Evolutionary conservation across 2,329 filamentous ascomycete species (phyloP).

Genomic region (Juglanconis sp.): DNA sequence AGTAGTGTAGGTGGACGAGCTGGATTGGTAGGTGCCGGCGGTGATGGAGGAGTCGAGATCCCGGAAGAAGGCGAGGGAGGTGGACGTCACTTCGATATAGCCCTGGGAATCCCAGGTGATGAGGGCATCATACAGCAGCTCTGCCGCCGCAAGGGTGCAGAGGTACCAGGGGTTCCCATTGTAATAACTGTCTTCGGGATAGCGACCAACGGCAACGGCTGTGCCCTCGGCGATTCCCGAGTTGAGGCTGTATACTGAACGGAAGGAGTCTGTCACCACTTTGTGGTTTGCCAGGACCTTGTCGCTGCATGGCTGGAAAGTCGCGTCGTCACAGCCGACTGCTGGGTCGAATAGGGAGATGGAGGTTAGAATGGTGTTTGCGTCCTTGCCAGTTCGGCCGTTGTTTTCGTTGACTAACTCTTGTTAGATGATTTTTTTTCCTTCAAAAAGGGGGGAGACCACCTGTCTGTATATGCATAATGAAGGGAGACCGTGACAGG

Average conservation of each 20-base stretch:
- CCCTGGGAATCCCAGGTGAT: slow-evolving; percentile 66
- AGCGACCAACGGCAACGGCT: slow-evolving; percentile 63
- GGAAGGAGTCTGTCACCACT: slow-evolving; percentile 71
- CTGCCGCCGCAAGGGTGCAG: slow-evolving; percentile 71
- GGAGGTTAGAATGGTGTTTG: slow-evolving; percentile 64
- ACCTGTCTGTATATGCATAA: no score
- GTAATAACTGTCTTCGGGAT: slow-evolving; percentile 71
- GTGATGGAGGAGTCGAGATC: slow-evolving; percentile 58
- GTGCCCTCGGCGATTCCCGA: slow-evolving; percentile 55
- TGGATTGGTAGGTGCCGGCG: slow-evolving; percentile 58
- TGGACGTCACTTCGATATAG: slow-evolving; percentile 60
- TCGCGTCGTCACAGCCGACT: slow-evolving; percentile 62
- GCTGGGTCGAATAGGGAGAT: slow-evolving; percentile 69
- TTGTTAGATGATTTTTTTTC: background rate
- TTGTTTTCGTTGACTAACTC: slow-evolving; percentile 51
- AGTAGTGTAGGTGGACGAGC: slow-evolving; percentile 45
- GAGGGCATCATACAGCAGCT: slow-evolving; percentile 74
- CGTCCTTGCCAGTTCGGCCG: slow-evolving; percentile 66
- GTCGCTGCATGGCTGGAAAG: slow-evolving; percentile 76
- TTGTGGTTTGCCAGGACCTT: slow-evolving; percentile 73
- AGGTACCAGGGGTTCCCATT: slow-evolving; percentile 82
- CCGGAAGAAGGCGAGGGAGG: slow-evolving; percentile 69
- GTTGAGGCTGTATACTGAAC: slow-evolving; percentile 68
- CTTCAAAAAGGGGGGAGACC: background rate
- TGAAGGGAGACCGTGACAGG: slow-evolving; percentile 19